These are phyloP conservation scores for Starmerella scarabaei DNA, from an alignment of 805 yeast species.

Conservation along the genomic window DNA sequence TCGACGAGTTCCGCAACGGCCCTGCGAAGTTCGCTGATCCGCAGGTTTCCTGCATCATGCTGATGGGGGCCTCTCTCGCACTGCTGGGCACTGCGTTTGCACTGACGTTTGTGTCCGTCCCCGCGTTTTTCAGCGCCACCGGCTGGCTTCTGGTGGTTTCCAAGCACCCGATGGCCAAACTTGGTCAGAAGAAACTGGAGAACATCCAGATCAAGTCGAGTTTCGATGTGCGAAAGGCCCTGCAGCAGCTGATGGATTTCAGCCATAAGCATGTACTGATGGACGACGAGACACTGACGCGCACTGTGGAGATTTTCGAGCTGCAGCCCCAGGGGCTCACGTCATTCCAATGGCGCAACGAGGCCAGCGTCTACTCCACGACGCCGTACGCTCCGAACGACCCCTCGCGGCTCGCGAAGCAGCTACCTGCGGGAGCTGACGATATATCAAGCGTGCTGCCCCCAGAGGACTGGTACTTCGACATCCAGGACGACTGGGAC, in stretches of 20 bases:
- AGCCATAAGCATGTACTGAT: slow-evolving; percentile 35
- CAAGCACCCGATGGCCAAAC: slow-evolving; percentile 47
- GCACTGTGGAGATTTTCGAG: slow-evolving; percentile 66
- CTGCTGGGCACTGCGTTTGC: slow-evolving; percentile 25
- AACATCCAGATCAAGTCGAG: slow-evolving; percentile 14
- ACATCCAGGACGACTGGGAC: slow-evolving; percentile 47
- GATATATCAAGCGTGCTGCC: slow-evolving; percentile 44
- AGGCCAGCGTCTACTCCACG: slow-evolving; percentile 36
- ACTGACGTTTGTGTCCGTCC: slow-evolving; percentile 41
- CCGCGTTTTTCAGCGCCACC: slow-evolving; percentile 37
- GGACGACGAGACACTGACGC: slow-evolving; percentile 53
- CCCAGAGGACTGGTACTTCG: slow-evolving; percentile 66
- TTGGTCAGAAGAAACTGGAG: slow-evolving; percentile 23
- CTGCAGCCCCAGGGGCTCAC: slow-evolving; percentile 53
- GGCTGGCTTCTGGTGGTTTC: slow-evolving; percentile 45
- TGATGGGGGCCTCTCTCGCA: slow-evolving; percentile 32
- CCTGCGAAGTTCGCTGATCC: slow-evolving; percentile 64
- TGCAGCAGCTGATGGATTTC: not conserved
- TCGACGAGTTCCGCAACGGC: slow-evolving; percentile 45
- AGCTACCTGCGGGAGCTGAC: slow-evolving; percentile 53
- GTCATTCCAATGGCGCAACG: slow-evolving; percentile 48
- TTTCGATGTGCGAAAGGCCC: slow-evolving; percentile 2
- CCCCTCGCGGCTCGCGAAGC: slow-evolving; percentile 34
- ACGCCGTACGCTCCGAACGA: slow-evolving; percentile 43
- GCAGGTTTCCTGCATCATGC: slow-evolving; percentile 47